A percentile compares a stretch with the other conserved stretches of the same genome.
phyloP scores from a whole-genome alignment of 768 basidiomycete species.

The Mycena vitilis region DNA sequence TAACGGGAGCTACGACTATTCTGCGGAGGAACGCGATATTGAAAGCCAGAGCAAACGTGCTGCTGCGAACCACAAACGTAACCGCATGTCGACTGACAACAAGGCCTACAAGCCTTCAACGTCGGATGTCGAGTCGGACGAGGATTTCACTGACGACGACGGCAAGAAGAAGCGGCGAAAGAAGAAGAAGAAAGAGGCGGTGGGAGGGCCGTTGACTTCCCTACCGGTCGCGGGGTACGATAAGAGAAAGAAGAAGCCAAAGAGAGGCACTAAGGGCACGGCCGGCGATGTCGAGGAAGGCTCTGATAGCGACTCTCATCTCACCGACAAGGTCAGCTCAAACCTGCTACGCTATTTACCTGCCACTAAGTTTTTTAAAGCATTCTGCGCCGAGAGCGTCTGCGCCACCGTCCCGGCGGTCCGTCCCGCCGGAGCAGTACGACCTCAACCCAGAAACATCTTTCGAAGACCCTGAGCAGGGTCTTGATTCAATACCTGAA shows the following conservation, averaged over 20 bases:
- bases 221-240: conserved; percentile 76
- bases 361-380: conserved; percentile 27
- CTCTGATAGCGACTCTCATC: conserved; percentile 54
- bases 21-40: conserved; percentile 77
- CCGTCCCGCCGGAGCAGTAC: conserved; percentile 30
- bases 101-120: conserved; percentile 80
- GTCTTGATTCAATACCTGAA: conserved; percentile 74
- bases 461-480: conserved; percentile 58
- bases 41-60: conserved; percentile 50
- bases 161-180: conserved; percentile 63
- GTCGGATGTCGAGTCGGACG: conserved; percentile 73
- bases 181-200: conserved; percentile 65
- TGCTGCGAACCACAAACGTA: conserved; percentile 56
- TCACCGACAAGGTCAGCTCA: conserved; percentile 48
- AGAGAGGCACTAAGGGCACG: conserved; percentile 57
- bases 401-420: conserved; percentile 52
- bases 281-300: conserved; percentile 64
- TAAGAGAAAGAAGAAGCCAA: conserved; percentile 68
- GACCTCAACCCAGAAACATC: conserved; percentile 50
- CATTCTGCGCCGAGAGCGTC: conserved; percentile 52
- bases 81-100: conserved; percentile 80
- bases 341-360: not conserved
- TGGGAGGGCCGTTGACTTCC: conserved; percentile 70
- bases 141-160: conserved; percentile 65
- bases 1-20: conserved; percentile 80